These are phyloP conservation scores for Holtermanniella nyarrowii DNA, from an alignment of 768 basidiomycete species.

Conservation along the genomic window DNA sequence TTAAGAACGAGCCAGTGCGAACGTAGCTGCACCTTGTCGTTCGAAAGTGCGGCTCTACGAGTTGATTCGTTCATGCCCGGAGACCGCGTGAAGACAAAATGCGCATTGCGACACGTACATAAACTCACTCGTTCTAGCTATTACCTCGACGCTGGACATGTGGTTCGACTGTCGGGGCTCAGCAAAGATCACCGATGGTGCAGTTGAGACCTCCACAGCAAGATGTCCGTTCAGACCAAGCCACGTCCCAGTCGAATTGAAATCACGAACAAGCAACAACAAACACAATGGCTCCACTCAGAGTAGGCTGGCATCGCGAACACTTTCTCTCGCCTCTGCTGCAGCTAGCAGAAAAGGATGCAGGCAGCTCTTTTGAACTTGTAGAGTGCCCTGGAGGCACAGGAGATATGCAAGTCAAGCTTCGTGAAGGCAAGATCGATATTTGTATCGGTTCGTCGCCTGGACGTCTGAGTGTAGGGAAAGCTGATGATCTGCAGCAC, in stretches of 20 bases:
- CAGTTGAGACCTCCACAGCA: no score
- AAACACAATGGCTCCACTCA: constrained; percentile 11
- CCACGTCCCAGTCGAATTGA: background rate
- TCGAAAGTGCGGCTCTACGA: background rate
- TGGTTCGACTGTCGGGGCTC: no score
- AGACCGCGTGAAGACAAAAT: no score
- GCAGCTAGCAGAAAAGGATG: constrained; percentile 64
- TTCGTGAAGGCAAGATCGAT: constrained; percentile 38
- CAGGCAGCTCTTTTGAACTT: constrained; percentile 61
- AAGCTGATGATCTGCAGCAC: constrained; percentile 63
- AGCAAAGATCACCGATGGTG: no score
- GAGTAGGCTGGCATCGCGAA: constrained; percentile 40
- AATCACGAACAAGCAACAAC: background rate
- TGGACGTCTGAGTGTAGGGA: constrained; percentile 50
- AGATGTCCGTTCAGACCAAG: background rate
- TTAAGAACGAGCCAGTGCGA: background rate
- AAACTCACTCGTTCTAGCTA: no score
- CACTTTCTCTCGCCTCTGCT: constrained; percentile 89
- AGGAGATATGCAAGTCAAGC: constrained; percentile 42
- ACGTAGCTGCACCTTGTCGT: background rate
- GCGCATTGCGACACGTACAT: no score
- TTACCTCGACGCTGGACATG: no score
- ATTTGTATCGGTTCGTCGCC: constrained; percentile 30
- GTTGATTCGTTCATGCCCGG: no score
- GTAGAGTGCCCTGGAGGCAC: constrained; percentile 66